Conservation (phyloP, 2,329 filamentous ascomycete genomes). For the Fusarium verrucosum region DNA sequence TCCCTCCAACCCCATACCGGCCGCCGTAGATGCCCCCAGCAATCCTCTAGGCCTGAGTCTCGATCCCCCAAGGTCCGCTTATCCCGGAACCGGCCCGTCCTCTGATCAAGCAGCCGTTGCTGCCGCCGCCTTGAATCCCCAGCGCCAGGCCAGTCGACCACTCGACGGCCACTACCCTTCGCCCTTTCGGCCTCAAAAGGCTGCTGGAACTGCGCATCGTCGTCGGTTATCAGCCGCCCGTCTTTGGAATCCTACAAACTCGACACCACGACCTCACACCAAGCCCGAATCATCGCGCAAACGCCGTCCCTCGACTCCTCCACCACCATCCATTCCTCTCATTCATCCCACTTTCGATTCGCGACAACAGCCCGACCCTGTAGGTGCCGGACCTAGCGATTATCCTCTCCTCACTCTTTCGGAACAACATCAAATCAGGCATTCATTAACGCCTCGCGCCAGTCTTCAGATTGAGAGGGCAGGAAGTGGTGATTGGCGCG, state of each 20-base stretch:
- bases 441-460: conserved; percentile 55
- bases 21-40: conserved; percentile 46
- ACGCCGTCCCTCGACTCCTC: conserved; percentile 63
- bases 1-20: conserved; percentile 35
- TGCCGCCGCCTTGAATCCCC: conserved; percentile 34
- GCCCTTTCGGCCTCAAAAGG: conserved; percentile 57
- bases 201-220: conserved; percentile 42
- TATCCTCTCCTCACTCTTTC: conserved; percentile 62
- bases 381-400: conserved; percentile 55
- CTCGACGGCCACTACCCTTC: conserved; percentile 33
- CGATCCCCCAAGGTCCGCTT: conserved; percentile 46
- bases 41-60: conserved; percentile 45
- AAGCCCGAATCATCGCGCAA: conserved; percentile 42
- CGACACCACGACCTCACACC: conserved; percentile 58
- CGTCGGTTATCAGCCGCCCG: conserved; percentile 58
- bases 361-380: conserved; percentile 50
- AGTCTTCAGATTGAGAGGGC: conserved; percentile 62
- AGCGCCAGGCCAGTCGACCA: conserved; percentile 12
- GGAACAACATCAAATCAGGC: conserved; percentile 59
- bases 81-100: conserved; percentile 41
- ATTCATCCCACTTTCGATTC: conserved; percentile 55
- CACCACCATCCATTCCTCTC: conserved; percentile 62
- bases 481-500: conserved; percentile 57
- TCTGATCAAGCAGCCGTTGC: conserved; percentile 33
- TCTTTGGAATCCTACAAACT: conserved; percentile 70